These are phyloP conservation scores for Talaromyces sp. DNA, from an alignment of 2,329 filamentous ascomycete species.

Conservation along the genomic window DNA sequence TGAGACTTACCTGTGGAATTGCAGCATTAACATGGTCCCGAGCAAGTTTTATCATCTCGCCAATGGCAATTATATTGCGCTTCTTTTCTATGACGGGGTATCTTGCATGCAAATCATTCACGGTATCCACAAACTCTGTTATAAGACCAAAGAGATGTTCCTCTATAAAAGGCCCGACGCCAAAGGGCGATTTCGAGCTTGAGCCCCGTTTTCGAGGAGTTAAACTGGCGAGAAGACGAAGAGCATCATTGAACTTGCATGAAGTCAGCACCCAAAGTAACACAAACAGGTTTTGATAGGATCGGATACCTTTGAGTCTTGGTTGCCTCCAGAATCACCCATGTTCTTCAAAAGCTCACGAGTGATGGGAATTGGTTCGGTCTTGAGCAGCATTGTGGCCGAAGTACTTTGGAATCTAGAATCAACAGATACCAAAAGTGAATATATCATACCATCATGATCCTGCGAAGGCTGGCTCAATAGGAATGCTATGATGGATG, in stretches of 20 bases:
- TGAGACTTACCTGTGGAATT: conserved; percentile 66
- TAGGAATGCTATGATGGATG: conserved; percentile 53
- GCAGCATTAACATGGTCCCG: conserved; percentile 69
- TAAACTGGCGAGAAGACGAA: conserved; percentile 45
- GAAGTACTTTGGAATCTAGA: conserved; percentile 62
- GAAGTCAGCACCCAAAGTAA: background rate
- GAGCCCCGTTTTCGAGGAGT: conserved; percentile 44
- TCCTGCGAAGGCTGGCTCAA: conserved; percentile 58
- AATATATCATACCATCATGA: conserved; percentile 61
- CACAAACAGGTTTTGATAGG: background rate
- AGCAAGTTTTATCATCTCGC: conserved; percentile 77
- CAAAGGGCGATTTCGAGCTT: conserved; percentile 46
- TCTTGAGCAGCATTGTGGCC: conserved; percentile 63
- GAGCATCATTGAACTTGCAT: conserved; percentile 44
- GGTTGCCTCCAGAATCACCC: conserved; percentile 57
- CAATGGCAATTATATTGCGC: conserved; percentile 73
- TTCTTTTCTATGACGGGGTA: conserved; percentile 63
- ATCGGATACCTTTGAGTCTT: conserved; percentile 48
- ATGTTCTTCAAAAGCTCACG: conserved; percentile 77
- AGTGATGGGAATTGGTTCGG: conserved; percentile 68
- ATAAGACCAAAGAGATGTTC: conserved; percentile 82
- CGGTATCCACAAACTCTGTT: conserved; percentile 68
- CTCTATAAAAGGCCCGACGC: conserved; percentile 70
- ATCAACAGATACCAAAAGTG: conserved; percentile 62
- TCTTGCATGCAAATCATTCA: conserved; percentile 61